Base-by-base conservation (phyloP, 192 early-diverging fungal species). In the Entophlyctis helioformis region DNA sequence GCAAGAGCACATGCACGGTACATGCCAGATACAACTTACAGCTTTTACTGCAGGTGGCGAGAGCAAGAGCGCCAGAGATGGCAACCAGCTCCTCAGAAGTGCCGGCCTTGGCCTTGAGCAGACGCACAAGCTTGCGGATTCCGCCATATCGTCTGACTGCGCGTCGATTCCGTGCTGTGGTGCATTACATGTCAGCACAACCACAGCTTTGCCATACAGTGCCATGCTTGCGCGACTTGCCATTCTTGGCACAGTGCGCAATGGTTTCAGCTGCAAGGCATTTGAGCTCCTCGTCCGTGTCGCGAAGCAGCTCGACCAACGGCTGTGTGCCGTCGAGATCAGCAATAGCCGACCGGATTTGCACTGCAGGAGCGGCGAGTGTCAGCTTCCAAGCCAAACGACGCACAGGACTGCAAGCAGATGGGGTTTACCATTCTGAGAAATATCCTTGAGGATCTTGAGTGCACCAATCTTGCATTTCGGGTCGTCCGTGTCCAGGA, bases 221-320 rank as follows among this genome's bases (percentile, higher is more conserved):
- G 4, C 29, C 11, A 4, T 4, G 18, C 29, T 25, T 42, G 13
- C 6, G 22, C 24, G 15, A 29, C 39, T 33, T 50, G 67, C 67
- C 63, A 48, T 80, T 79, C 47, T 72, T 75, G 4, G 77, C 74
- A 53, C 74, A 78, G 38, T 78, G 61, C 1, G 77, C 68, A 48
- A 80, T 78, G 9, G 74, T 80, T 57, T 75, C 69, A 1, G 77
- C 77, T 0, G 77, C 74, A n/a, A 80, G 58, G 35, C 77, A 75
- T 45, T 75, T 78, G 20, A 75, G 52, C 46, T 78, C 69, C 37
- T 72, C 60, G 39, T 72, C 62, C 1, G 57, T 47, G 48, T 78
- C 74, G 3, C 62, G 53, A 19, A 80, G 51, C 12, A 80, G 64
- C 27, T 76, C 74, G 19, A 80, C 72, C 3, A 80, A 57, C 1